Evolutionary conservation across 495 filamentous ascomycete genomes (phyloP).

Genomic region (Penicillium roqueforti): DNA sequence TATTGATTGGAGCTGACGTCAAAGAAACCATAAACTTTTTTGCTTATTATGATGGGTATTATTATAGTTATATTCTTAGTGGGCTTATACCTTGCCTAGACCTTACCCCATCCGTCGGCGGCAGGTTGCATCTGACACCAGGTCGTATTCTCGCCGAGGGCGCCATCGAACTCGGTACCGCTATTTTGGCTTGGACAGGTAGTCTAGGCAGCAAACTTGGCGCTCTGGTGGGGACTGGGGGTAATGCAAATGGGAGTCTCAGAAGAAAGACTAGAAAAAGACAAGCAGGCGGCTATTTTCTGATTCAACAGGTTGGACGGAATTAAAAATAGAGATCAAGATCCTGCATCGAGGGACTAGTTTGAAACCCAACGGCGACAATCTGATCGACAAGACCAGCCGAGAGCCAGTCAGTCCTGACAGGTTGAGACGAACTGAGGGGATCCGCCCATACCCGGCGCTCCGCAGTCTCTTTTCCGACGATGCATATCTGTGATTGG

Average conservation of each 20-base stretch:
- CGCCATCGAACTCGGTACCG: background rate
- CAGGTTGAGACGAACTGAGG: slow-evolving; percentile 12
- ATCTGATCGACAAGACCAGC: slow-evolving; percentile 13
- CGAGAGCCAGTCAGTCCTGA: background rate
- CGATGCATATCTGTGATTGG: slow-evolving; percentile 12
- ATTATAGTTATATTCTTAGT: background rate
- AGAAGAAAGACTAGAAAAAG: background rate
- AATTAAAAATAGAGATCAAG: slow-evolving; percentile 3
- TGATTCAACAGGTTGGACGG: slow-evolving; percentile 3
- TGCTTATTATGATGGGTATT: background rate
- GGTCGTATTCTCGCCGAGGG: slow-evolving; percentile 4
- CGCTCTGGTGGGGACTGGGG: background rate
- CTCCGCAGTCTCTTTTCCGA: slow-evolving; percentile 7
- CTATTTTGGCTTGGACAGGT: slow-evolving; percentile 3
- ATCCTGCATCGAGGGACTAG: background rate
- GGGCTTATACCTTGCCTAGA: background rate
- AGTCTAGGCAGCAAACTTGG: slow-evolving; percentile 5
- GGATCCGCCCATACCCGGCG: slow-evolving; percentile 21
- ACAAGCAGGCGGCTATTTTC: slow-evolving; percentile 5
- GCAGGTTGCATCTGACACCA: slow-evolving; percentile 11
- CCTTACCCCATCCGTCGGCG: slow-evolving; percentile 1
- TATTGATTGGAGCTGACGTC: slow-evolving; percentile 24
- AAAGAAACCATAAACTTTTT: slow-evolving; percentile 17
- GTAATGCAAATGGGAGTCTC: background rate
- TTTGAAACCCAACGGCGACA: slow-evolving; percentile 21